Conservation (phyloP, 192 early-diverging fungal genomes). For the Podila epicladia region DNA sequence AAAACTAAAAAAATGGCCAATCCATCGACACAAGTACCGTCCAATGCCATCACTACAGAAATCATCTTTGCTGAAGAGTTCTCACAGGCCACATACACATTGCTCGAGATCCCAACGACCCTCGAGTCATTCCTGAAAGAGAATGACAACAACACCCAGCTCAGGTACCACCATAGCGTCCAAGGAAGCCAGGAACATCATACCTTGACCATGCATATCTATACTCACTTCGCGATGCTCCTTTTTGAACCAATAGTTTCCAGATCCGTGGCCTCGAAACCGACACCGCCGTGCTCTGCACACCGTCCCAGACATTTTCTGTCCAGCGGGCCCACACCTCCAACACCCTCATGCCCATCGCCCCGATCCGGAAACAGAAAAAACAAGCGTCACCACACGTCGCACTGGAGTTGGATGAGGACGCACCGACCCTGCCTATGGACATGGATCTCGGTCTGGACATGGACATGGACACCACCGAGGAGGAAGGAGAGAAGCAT, state of each 20-base stretch:
- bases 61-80: conserved; percentile 36
- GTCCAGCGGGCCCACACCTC: conserved; percentile 43
- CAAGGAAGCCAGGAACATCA: too few species aligned
- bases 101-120: conserved; percentile 30
- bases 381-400: neutral
- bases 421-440: conserved; percentile 3
- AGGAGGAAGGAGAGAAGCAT: neutral
- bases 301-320: conserved; percentile 37
- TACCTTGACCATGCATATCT: too few species aligned
- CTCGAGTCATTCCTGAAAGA: conserved; percentile 19
- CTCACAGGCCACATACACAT: conserved; percentile 24
- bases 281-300: conserved; percentile 46
- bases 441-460: conserved; percentile 6
- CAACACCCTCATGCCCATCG: conserved; percentile 42
- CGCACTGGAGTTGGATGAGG: neutral
- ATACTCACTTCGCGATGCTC: too few species aligned
- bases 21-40: conserved; percentile 38
- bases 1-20: conserved; percentile 26
- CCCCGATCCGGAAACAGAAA: conserved; percentile 10
- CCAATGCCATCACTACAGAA: conserved; percentile 45
- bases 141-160: neutral
- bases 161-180: conserved; percentile 12
- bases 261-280: conserved; percentile 39
- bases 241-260: conserved; percentile 10
- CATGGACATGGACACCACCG: neutral